Evolutionary conservation across 805 yeast species (phyloP).

Genomic region (Limtongia smithiae): DNA sequence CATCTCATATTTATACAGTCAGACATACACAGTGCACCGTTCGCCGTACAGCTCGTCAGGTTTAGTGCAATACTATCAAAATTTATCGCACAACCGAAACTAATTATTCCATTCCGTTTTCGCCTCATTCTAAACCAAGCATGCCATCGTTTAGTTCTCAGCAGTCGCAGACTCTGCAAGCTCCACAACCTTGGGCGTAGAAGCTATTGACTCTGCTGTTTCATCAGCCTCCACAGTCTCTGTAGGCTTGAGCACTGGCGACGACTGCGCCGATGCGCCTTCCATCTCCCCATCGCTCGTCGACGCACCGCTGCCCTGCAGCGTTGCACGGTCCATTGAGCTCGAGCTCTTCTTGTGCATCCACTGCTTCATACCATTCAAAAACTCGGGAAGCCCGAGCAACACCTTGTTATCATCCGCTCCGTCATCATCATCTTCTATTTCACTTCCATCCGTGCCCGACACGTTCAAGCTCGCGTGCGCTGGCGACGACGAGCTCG

Average conservation of each 20-base stretch:
- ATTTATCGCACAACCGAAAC: no score
- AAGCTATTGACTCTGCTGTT: no score
- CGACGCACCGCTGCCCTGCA: conserved; percentile 1
- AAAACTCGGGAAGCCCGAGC: conserved; percentile 19
- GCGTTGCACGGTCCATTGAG: neutral
- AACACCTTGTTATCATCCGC: conserved; percentile 21
- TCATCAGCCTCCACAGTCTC: no score
- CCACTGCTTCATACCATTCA: conserved; percentile 25
- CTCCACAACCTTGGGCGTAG: no score
- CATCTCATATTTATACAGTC: neutral
- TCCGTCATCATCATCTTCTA: conserved; percentile 22
- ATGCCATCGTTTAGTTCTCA: no score
- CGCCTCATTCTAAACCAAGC: no score
- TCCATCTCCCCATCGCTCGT: no score
- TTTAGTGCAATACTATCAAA: no score
- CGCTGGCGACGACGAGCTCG: neutral
- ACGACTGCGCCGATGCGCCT: conserved; percentile 6
- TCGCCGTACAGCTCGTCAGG: no score
- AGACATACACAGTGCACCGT: neutral
- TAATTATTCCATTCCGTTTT: no score
- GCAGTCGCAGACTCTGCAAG: no score
- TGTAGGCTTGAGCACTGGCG: no score
- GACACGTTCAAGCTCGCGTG: neutral
- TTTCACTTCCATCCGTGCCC: conserved; percentile 2
- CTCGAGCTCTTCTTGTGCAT: conserved; percentile 13